These are phyloP conservation scores for Quercus lobata DNA, from an alignment of 331 rosid genomes.

Conservation along the genomic window DNA sequence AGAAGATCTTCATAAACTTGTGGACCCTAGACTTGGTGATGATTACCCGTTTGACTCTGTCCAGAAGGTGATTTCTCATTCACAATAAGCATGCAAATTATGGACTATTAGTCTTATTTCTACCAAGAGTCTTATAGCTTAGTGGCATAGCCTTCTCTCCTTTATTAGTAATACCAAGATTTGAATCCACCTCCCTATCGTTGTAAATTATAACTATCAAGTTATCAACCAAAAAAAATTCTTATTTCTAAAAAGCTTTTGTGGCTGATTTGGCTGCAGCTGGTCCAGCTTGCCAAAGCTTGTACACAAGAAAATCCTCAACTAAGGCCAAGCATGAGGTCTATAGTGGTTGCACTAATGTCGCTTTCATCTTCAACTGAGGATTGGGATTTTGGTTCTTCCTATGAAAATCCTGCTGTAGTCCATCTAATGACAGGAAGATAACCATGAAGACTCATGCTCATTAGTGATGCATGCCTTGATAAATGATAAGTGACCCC, in stretches of 20 bases:
- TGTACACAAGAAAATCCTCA: constrained; percentile 85
- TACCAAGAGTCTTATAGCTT: background rate
- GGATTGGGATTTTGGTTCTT: constrained; percentile 87
- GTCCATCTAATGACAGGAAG: constrained; percentile 32
- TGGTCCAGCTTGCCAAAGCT: constrained; percentile 85
- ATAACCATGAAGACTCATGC: too few species aligned
- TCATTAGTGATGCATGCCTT: too few species aligned
- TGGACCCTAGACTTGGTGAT: constrained; percentile 72
- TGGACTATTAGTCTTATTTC: background rate
- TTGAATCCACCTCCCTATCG: too few species aligned
- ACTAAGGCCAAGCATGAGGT: constrained; percentile 95
- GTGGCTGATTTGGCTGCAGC: constrained; percentile 39
- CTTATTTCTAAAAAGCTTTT: background rate
- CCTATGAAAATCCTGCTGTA: constrained; percentile 64
- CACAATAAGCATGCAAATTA: background rate
- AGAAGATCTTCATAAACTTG: constrained; percentile 55
- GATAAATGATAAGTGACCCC: too few species aligned
- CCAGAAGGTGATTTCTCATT: constrained; percentile 48
- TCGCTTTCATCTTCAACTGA: constrained; percentile 72
- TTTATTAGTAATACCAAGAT: too few species aligned
- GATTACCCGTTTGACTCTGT: constrained; percentile 70
- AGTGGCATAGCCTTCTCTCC: too few species aligned
- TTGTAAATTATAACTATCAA: too few species aligned
- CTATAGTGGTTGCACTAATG: constrained; percentile 84
- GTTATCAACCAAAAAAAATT: background rate